Evolutionary conservation across 768 basidiomycete species (phyloP).

Genomic region (Russula sp.): DNA sequence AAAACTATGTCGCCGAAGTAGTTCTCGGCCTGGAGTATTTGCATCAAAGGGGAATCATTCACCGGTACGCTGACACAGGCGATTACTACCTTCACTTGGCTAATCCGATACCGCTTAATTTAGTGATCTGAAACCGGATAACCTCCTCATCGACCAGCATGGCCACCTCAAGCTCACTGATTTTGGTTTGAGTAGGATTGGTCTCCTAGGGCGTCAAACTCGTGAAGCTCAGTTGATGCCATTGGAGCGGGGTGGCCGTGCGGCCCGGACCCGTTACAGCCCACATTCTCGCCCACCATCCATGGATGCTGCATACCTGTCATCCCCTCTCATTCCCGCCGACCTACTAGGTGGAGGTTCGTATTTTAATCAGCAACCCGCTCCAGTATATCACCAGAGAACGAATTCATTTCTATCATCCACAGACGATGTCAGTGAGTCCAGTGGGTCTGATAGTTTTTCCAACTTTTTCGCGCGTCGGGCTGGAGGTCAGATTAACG

Average conservation of each 20-base stretch:
- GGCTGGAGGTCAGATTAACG: conserved; percentile 39
- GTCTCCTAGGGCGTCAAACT: conserved; percentile 95
- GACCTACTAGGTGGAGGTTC: conserved; percentile 57
- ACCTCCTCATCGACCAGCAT: conserved; percentile 91
- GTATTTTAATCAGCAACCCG: conserved; percentile 70
- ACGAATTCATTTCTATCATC: conserved; percentile 60
- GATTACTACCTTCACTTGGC: neutral
- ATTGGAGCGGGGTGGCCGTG: conserved; percentile 27
- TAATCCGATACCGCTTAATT: conserved; percentile 13
- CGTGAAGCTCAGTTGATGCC: conserved; percentile 43
- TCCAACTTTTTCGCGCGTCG: conserved; percentile 36
- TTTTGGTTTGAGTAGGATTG: conserved; percentile 94
- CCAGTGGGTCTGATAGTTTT: conserved; percentile 72
- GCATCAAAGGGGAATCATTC: conserved; percentile 92
- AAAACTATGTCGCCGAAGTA: conserved; percentile 94
- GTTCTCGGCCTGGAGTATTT: conserved; percentile 92
- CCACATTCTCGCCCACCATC: conserved; percentile 78
- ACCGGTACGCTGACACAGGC: conserved; percentile 57
- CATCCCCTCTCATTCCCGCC: conserved; percentile 62
- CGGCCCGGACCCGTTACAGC: conserved; percentile 45
- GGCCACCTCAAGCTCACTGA: conserved; percentile 98
- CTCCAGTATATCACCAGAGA: conserved; percentile 49
- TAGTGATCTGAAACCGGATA: conserved; percentile 97
- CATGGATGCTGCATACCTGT: conserved; percentile 69
- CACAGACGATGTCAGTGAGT: conserved; percentile 81